Base-by-base conservation (phyloP, 306 rosid species). In the Medicago arabica region DNA sequence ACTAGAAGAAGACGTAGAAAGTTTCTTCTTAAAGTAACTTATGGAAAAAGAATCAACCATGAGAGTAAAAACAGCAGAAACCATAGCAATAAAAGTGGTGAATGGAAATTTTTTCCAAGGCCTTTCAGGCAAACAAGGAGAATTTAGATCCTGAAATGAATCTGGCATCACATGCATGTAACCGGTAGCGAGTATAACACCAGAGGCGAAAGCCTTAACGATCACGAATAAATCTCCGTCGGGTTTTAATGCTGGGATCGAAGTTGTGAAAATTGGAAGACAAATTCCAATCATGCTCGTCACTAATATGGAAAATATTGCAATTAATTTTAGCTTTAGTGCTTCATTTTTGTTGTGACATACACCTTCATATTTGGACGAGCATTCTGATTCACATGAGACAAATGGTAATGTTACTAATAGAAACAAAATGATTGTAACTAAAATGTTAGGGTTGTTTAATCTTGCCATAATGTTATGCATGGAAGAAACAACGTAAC, bases 111-210 rank as follows among this genome's bases (percentile, higher is more conserved):
- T 81, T 0, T 40, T 85, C 92, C 97, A 91, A 0, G 93, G 96
- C 1, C 11, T 39, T 13, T 80, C 43, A 0, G 96, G 96, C 80
- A 90, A 72, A 19, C 96, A 92, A 5, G 7, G 43, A 0, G 92
- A 88, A 2, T 15, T 81, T 72, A 90, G 72, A 59, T 78, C 78
- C 0, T 63, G 77, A 1, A 84, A 88, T 0, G 96, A 85, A 40
- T 92, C 92, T 0, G 93, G 93, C 78, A 92, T 16, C 3, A 92
- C 96, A 34, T 92, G 97, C 96, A 88, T 87, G 84, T 84, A 92
- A 1, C 96, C 96, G 0, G 87, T 88, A 6, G 89, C 93, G 0
- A 92, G 89, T 4, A 92, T 92, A 34, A 92, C 97, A 0, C 92
- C 90, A 0, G 93, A 87, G 0, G 93, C 80, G 12, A 92, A 90